Base-by-base conservation (phyloP, 306 rosid genomes). In the Castanopsis chinensis region DNA sequence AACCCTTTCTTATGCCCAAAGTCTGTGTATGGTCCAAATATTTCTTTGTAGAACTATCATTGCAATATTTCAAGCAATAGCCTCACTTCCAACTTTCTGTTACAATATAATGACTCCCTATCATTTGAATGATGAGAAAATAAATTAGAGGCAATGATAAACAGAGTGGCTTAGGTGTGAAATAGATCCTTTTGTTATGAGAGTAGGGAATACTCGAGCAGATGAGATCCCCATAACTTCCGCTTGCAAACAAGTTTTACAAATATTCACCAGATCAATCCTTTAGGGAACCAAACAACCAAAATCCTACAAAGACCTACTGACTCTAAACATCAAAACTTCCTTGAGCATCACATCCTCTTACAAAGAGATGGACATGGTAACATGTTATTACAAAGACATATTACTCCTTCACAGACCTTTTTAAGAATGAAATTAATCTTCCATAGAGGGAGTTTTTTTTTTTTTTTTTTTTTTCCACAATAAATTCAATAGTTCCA, bases 231-330 rank as follows among this genome's bases (percentile, higher is more conserved):
- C 71, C 43, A 4, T 7, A 19, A 67, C 49, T 67, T 18, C 52
- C 6, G 19, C 17, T 64, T 32, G 8, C 60, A 73, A 55, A 69
- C 56, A 76, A 28, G 67, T 20, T 72, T 53, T 19, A 35, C 21
- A 33, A 30, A 15, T n/a, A 60, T 8, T 78, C 17, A 71, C 73
- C 56, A 76, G 49, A n/a, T 57, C 74, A 69, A 69, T 52, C 30
- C 41, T 35, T 70, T 64, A 53, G 71, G 37, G 49, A 78, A 6
- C 51, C 63, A 59, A 65, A 72, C n/a, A 17, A 53, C 25, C 37
- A 72, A 59, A 65, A 56, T 33, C 28, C 53, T 71, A 79, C 75
- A 33, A 19, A 20, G 72, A 79, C 72, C 77, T 71, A 68, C 78
- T 11, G 13, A 76, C 51, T 69, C 74, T 41, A 41, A 64, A 64